Evolutionary conservation across 139 green algal species (phyloP).

Genomic region (Microglena sp.): DNA sequence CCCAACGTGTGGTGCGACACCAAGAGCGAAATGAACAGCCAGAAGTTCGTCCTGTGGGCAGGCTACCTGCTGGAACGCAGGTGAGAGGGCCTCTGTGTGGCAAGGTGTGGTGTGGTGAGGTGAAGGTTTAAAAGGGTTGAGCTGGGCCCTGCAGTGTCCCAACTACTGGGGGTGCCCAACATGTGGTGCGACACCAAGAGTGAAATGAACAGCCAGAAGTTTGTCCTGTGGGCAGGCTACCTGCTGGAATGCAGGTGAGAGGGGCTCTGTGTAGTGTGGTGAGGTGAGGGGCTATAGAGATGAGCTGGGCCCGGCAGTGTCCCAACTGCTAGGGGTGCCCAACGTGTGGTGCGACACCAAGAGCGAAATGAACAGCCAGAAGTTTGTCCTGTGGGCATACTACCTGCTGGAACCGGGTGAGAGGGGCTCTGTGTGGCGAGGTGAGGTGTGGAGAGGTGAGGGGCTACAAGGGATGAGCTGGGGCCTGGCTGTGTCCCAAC

Average conservation of each 20-base stretch:
- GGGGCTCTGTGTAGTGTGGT: too few species aligned
- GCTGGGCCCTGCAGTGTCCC: conserved; percentile 41
- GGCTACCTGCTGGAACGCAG: conserved; percentile 61
- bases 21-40: conserved; percentile 45
- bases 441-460: too few species aligned
- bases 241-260: conserved; percentile 57
- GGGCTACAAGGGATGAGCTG: too few species aligned
- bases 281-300: too few species aligned
- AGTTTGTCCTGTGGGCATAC: conserved; percentile 83
- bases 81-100: too few species aligned
- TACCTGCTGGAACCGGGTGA: conserved; percentile 58
- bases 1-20: conserved; percentile 74
- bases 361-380: conserved; percentile 55
- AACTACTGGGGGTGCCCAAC: conserved; percentile 63
- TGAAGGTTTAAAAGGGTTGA: too few species aligned
- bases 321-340: conserved; percentile 59
- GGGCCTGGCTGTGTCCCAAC: conserved; percentile 37
- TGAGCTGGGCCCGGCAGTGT: conserved; percentile 51
- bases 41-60: conserved; percentile 85
- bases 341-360: conserved; percentile 73
- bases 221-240: conserved; percentile 79
- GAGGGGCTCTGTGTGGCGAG: too few species aligned
- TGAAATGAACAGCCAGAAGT: conserved; percentile 63
- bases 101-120: too few species aligned
- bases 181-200: conserved; percentile 72